Conservation (phyloP, 345 rosid species). For the Linum lewisii region DNA sequence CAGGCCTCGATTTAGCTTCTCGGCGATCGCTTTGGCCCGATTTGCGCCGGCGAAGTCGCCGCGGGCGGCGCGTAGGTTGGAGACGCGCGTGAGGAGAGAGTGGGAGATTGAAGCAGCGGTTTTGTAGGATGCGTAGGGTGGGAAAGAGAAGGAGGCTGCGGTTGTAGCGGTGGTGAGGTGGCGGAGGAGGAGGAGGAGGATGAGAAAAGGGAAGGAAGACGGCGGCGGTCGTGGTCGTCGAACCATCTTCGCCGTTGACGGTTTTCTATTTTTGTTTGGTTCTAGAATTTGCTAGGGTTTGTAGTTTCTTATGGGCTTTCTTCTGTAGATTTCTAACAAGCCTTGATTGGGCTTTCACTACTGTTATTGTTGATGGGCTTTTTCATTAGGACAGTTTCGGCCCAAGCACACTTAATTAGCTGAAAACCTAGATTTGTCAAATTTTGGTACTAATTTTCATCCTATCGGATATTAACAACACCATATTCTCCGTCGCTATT, state of each 20-base stretch:
- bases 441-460: too few species aligned
- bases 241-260: constrained; percentile 25
- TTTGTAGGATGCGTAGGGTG: constrained; percentile 29
- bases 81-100: constrained; percentile 60
- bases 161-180: constrained; percentile 19
- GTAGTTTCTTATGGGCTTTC: too few species aligned
- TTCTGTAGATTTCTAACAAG: too few species aligned
- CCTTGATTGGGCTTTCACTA: too few species aligned
- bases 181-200: constrained; percentile 22
- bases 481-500: too few species aligned
- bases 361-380: too few species aligned
- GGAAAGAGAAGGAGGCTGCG: constrained; percentile 23
- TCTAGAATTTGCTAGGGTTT: too few species aligned
- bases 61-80: constrained; percentile 61
- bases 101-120: constrained; percentile 49
- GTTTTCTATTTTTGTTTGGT: background rate
- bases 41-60: constrained; percentile 45
- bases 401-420: too few species aligned
- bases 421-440: too few species aligned
- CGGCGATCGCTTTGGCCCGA: constrained; percentile 45
- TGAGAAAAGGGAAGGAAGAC: constrained; percentile 2
- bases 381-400: too few species aligned
- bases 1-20: constrained; percentile 37
- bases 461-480: too few species aligned
- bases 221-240: constrained; percentile 7